These are phyloP conservation scores for Allodekkera sacchari DNA, from an alignment of 805 yeast species.

Conservation along the genomic window DNA sequence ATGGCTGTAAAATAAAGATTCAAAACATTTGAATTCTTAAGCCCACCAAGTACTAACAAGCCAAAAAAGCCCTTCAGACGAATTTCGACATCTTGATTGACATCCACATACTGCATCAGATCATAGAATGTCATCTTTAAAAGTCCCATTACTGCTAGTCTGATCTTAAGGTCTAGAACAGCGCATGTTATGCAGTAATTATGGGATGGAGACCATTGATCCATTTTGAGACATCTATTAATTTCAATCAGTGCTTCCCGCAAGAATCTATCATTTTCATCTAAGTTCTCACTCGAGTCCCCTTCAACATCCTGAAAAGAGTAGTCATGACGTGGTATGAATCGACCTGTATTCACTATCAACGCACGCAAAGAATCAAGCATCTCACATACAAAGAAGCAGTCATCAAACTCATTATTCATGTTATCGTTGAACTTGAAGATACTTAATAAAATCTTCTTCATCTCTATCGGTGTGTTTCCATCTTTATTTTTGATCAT, in stretches of 20 bases:
- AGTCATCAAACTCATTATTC: constrained; percentile 68
- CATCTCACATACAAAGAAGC: constrained; percentile 53
- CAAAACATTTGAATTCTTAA: constrained; percentile 54
- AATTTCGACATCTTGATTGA: constrained; percentile 39
- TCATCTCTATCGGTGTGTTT: constrained; percentile 45
- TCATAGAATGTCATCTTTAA: constrained; percentile 45
- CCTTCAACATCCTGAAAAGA: constrained; percentile 9
- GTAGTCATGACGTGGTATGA: constrained; percentile 16
- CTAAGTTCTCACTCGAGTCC: constrained; percentile 7
- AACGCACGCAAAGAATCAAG: constrained; percentile 42
- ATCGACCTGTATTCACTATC: constrained; percentile 18
- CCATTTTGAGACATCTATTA: constrained; percentile 68
- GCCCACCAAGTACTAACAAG: constrained; percentile 65
- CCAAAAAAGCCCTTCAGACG: constrained; percentile 65
- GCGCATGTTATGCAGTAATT: constrained; percentile 45
- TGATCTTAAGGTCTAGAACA: constrained; percentile 52
- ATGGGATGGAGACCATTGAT: constrained; percentile 77
- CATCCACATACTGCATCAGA: constrained; percentile 43
- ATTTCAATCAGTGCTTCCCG: constrained; percentile 54
- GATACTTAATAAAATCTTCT: constrained; percentile 57
- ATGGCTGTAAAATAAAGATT: constrained; percentile 52
- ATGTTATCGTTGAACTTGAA: constrained; percentile 81
- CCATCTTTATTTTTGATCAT: constrained; percentile 55
- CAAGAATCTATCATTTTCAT: constrained; percentile 30
- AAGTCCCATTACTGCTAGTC: constrained; percentile 48